These are phyloP conservation scores for Eremothecium sinecaudum DNA, from an alignment of 1,139 yeast genomes.

Conservation along the genomic window DNA sequence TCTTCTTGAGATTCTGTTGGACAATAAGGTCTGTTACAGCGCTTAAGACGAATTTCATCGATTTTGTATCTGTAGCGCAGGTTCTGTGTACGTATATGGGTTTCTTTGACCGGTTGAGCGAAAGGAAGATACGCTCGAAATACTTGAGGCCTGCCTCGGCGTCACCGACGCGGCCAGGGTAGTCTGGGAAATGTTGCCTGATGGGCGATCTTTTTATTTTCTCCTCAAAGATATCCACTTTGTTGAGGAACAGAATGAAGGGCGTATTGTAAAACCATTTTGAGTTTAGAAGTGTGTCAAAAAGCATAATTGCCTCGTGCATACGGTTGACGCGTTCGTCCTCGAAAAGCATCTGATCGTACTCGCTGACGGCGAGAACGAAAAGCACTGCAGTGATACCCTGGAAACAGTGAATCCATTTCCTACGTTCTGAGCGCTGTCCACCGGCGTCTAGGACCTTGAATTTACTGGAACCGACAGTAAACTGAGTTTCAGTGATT, in stretches of 20 bases:
- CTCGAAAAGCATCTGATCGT: conserved; percentile 85
- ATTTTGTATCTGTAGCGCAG: conserved; percentile 86
- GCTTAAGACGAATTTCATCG: conserved; percentile 80
- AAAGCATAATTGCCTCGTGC: conserved; percentile 80
- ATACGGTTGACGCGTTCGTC: conserved; percentile 83
- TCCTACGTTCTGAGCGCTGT: conserved; percentile 83
- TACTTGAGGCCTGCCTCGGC: conserved; percentile 57
- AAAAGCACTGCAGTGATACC: conserved; percentile 82
- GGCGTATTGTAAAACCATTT: conserved; percentile 81
- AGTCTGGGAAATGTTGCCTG: conserved; percentile 63
- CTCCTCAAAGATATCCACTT: conserved; percentile 68
- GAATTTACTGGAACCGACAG: conserved; percentile 55
- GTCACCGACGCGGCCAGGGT: conserved; percentile 50
- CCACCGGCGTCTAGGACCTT: conserved; percentile 95
- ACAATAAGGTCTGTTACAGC: conserved; percentile 91
- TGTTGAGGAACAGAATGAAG: conserved; percentile 78
- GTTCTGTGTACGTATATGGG: conserved; percentile 87
- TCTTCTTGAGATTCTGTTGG: conserved; percentile 69
- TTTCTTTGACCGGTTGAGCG: conserved; percentile 54
- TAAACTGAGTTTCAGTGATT: conserved; percentile 77
- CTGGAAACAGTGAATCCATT: conserved; percentile 95
- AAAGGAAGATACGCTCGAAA: conserved; percentile 56
- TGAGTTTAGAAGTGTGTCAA: conserved; percentile 78
- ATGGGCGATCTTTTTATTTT: conserved; percentile 61
- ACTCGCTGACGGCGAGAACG: conserved; percentile 88